Conservation (phyloP, 2,329 filamentous ascomycete genomes). For the Talaromyces sp. region DNA sequence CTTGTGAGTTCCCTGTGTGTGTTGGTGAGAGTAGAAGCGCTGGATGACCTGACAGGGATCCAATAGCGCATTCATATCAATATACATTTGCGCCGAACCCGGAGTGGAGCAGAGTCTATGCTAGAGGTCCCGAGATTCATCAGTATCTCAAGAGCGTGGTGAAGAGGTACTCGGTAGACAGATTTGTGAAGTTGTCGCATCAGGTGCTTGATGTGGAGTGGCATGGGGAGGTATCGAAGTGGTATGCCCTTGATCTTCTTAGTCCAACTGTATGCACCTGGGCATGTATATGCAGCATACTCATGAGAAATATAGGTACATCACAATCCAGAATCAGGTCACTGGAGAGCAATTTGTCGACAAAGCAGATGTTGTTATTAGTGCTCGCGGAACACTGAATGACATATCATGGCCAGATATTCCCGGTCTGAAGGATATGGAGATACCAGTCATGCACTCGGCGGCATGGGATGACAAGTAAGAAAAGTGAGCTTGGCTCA, state of each 20-base stretch:
- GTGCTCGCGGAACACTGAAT: conserved; percentile 36
- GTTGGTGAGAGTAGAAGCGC: neutral
- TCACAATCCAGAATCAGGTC: neutral
- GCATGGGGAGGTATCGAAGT: conserved; percentile 36
- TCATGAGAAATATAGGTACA: neutral
- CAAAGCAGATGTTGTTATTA: conserved; percentile 23
- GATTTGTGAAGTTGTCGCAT: conserved; percentile 48
- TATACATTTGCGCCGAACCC: conserved; percentile 50
- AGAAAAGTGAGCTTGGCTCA: no score
- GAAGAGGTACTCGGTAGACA: conserved; percentile 44
- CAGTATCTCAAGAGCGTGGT: conserved; percentile 48
- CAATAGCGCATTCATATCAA: conserved; percentile 45
- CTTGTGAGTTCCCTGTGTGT: neutral
- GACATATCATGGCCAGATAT: conserved; percentile 34
- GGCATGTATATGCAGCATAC: neutral
- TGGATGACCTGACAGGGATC: neutral
- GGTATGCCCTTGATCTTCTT: conserved; percentile 17
- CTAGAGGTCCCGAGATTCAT: conserved; percentile 48
- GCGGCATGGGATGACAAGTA: conserved; percentile 42
- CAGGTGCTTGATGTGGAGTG: conserved; percentile 45
- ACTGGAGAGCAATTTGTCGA: neutral
- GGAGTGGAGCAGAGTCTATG: conserved; percentile 51
- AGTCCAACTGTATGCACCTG: neutral
- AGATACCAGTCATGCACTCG: conserved; percentile 41
- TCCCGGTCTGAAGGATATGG: neutral